Percentiles rank a stretch among this genome's conserved stretches.
phyloP scores from a whole-genome alignment of 371 early-diverging fungal genomes.

The Zopfochytrium polystomum region DNA sequence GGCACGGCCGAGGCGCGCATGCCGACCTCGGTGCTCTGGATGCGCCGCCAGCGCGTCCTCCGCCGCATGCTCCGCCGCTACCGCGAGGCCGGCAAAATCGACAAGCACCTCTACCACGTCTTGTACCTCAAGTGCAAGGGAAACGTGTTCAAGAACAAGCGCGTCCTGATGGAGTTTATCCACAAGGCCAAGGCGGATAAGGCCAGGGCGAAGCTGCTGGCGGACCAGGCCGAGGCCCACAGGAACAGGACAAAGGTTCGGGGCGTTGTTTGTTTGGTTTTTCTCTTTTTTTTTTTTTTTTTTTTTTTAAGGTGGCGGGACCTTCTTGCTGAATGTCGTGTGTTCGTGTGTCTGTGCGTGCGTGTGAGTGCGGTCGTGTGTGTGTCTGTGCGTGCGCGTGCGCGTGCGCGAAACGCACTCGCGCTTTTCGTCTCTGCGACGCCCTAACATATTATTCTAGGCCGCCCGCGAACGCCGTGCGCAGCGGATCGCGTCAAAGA shows the following conservation, averaged over 20 bases:
- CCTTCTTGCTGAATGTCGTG: no score
- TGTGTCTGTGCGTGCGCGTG: no score
- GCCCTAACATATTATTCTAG: no score
- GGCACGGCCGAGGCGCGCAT: constrained; percentile 99
- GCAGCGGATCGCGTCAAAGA: constrained; percentile 85
- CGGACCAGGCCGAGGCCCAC: constrained; percentile 98
- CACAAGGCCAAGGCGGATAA: constrained; percentile 99
- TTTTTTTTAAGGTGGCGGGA: no score
- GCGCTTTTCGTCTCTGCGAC: no score
- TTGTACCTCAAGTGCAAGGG: constrained; percentile 99
- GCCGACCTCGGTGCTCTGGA: constrained; percentile 97
- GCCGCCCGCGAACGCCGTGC: constrained; percentile 92
- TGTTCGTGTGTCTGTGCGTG: no score
- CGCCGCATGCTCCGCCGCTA: constrained; percentile 97
- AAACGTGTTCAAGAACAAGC: constrained; percentile 99
- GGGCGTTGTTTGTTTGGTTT: no score
- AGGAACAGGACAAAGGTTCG: constrained; percentile 93
- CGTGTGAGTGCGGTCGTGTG: no score
- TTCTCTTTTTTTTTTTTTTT: no score
- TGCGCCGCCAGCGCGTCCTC: constrained; percentile 98
- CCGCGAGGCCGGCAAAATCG: constrained; percentile 97
- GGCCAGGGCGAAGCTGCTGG: constrained; percentile 88
- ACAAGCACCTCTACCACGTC: constrained; percentile 97
- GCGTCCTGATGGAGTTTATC: constrained; percentile 99
- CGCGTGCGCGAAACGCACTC: no score